A percentile compares a stretch with the other conserved stretches of the same genome.
phyloP scores from a whole-genome alignment of 2,329 filamentous ascomycete species.

The Aspergillus eucalypticola region DNA sequence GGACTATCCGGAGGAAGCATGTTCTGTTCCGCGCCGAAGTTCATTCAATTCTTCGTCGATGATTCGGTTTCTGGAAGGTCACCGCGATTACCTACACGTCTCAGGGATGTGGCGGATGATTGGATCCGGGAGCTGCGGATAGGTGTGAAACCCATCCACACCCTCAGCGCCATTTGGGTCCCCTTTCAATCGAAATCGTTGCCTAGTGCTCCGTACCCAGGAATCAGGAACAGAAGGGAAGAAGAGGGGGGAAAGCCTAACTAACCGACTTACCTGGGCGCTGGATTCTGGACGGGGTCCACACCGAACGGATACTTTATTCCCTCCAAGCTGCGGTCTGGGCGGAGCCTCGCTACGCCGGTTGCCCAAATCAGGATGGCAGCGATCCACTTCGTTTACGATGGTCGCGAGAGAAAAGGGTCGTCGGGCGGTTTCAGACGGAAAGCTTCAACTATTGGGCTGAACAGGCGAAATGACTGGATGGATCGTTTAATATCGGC shows the following conservation, averaged over 20 bases:
- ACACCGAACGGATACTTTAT: conserved; percentile 22
- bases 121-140: conserved; percentile 7
- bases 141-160: background rate
- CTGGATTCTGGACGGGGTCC: background rate
- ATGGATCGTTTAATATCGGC: background rate
- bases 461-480: no score
- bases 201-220: background rate
- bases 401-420: conserved; percentile 10
- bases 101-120: background rate
- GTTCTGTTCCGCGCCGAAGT: background rate
- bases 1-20: background rate
- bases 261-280: background rate
- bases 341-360: conserved; percentile 23
- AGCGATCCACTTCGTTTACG: conserved; percentile 20
- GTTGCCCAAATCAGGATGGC: conserved; percentile 16
- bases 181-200: background rate
- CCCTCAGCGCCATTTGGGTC: background rate
- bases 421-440: conserved; percentile 7
- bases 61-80: conserved; percentile 10
- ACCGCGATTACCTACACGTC: background rate
- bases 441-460: background rate
- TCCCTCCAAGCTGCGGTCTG: conserved; percentile 25
- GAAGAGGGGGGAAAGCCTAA: background rate
- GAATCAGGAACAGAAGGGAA: conserved; percentile 3
- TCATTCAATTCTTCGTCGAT: background rate